Base-by-base conservation (phyloP, 306 rosid genomes). In the Clitoria ternatea region DNA sequence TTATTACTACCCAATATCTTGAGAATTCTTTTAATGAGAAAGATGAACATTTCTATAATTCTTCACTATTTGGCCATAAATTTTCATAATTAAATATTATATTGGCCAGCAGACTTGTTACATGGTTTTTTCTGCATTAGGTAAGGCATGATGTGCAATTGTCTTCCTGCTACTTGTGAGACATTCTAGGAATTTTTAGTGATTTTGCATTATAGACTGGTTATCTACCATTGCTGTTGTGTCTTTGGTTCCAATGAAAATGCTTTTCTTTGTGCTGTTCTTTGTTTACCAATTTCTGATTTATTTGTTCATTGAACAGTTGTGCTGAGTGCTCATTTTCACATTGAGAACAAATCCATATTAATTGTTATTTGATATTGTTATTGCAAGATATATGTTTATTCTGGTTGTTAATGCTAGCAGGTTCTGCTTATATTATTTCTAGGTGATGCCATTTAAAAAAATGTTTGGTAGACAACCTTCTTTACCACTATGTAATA, bases 401-500 rank as follows among this genome's bases (percentile, higher is more conserved):
- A 64, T 76, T 69, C 69, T 40, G 75, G 70, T 77, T 76, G 43
- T 52, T 71, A 52, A 72, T 43, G 40, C 66, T 15, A 63, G n/a
- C n/a, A n/a, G 53, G 15, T 66, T 36, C 49, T 69, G 59, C 73
- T 73, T 57, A 61, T 64, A 59, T n/a, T n/a, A n/a, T 73, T 81
- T 67, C 15, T 77, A 93, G 96, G 89, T 90, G 79, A 89, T 94
- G 97, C 98, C 98, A 44, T 92, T 89, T 80, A 87, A 91, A 6
- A 86, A 14, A 70, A 49, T 73, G 33, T 84, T 81, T 68, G 92
- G 89, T 70, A 89, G 86, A 85, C 84, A 97, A 72, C 89, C 98
- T 77, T 89, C 69, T 12, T 27, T 94, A 50, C 98, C 97, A 3
- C 73, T 94, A 40, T 75, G 94, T 47, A 78, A 88, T 59, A 94